A percentile compares a stretch with the other conserved stretches of the same genome.
Conservation (phyloP, 768 basidiomycete genomes). For the Termitomyces sp. region DNA sequence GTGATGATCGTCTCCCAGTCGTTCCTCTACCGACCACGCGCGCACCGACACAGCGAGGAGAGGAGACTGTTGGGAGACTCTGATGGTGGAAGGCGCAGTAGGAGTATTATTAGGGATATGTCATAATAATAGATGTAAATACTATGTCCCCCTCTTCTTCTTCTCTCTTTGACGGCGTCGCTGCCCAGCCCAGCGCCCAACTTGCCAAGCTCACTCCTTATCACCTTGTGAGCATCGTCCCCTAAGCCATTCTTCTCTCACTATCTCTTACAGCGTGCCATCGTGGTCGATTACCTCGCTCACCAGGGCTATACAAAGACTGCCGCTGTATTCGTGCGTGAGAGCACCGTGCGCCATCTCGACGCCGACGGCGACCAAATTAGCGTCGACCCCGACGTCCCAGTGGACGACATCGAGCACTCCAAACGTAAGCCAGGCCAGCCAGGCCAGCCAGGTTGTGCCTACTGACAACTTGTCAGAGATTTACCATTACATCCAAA, state of each 20-base stretch:
- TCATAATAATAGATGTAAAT: slow-evolving; percentile 5
- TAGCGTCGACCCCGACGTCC: slow-evolving; percentile 21
- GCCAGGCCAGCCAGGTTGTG: fast-evolving
- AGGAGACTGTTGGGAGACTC: slow-evolving; percentile 31
- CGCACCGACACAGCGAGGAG: slow-evolving; percentile 40
- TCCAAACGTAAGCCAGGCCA: slow-evolving; percentile 43
- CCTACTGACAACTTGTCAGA: slow-evolving; percentile 33
- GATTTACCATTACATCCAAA: slow-evolving; percentile 63
- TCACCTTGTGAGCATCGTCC: slow-evolving; percentile 32
- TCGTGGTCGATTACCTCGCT: slow-evolving; percentile 74
- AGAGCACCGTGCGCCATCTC: slow-evolving; percentile 55
- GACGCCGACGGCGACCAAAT: slow-evolving; percentile 72
- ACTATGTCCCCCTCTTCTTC: background rate
- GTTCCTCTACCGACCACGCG: slow-evolving; percentile 61
- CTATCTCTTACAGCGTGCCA: slow-evolving; percentile 38
- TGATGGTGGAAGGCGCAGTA: too few species aligned
- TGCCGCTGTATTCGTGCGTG: slow-evolving; percentile 59
- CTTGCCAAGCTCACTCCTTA: slow-evolving; percentile 32
- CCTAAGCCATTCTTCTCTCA: background rate
- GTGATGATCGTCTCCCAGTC: slow-evolving; percentile 86
- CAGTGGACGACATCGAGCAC: slow-evolving; percentile 38
- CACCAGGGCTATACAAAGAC: slow-evolving; percentile 72
- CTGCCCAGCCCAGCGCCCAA: background rate
- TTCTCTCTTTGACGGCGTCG: background rate
- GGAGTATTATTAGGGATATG: too few species aligned